Conservation (phyloP, 2,329 filamentous ascomycete species). For the Aspergillus floridensis region DNA sequence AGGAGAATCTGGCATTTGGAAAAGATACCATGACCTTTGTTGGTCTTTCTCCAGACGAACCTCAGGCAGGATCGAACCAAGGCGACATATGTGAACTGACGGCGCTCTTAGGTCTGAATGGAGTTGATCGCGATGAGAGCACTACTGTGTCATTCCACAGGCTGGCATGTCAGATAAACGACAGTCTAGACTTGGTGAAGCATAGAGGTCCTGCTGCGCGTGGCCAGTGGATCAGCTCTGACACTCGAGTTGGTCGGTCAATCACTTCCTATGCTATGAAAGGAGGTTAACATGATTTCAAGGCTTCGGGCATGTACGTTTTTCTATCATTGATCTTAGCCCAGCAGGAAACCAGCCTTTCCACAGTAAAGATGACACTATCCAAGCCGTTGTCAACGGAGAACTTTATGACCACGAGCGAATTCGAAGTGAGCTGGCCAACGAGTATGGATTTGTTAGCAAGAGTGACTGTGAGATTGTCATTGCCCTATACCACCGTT, state of each 20-base stretch:
- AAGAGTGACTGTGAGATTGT: constrained; percentile 54
- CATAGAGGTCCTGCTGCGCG: constrained; percentile 49
- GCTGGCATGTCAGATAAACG: constrained; percentile 19
- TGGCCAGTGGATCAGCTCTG: constrained; percentile 48
- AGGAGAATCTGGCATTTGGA: not conserved
- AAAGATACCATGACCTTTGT: no score
- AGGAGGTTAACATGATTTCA: not conserved
- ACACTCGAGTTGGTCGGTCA: constrained; percentile 41
- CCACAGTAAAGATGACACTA: constrained; percentile 34
- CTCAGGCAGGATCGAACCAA: not conserved
- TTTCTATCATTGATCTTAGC: constrained; percentile 54
- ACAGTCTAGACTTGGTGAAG: constrained; percentile 40
- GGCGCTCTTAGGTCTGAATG: constrained; percentile 9
- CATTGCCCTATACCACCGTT: constrained; percentile 51
- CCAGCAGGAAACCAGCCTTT: constrained; percentile 50
- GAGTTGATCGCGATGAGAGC: not conserved
- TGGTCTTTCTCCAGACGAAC: no score
- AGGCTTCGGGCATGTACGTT: constrained; percentile 51
- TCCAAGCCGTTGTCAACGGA: constrained; percentile 60
- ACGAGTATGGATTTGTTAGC: constrained; percentile 48
- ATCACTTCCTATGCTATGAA: no score
- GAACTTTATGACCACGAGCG: constrained; percentile 57
- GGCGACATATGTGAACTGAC: constrained; percentile 13
- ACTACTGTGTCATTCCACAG: not conserved
- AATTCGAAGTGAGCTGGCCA: constrained; percentile 39